These are phyloP conservation scores for Gaultheria prostrata DNA, from an alignment of 148 eudicot species.

Conservation along the genomic window DNA sequence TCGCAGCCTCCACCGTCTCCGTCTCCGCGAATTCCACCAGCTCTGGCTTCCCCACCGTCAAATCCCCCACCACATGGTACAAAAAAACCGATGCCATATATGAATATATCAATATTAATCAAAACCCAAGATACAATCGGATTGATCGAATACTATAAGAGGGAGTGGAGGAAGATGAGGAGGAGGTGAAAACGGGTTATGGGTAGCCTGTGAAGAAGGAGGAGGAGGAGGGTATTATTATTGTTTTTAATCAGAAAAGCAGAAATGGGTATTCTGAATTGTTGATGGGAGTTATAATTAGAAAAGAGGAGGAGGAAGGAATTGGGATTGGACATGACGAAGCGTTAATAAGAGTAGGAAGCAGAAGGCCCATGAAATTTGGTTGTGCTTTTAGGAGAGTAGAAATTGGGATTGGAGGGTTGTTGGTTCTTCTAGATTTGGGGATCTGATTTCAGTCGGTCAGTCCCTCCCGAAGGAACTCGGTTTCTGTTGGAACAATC, in stretches of 20 bases:
- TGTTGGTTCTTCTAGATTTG: background rate
- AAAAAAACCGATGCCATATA: constrained; percentile 82
- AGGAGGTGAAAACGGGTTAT: constrained; percentile 61
- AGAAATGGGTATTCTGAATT: constrained; percentile 2
- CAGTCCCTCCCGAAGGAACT: background rate
- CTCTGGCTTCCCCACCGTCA: constrained; percentile 94
- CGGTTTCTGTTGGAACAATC: background rate
- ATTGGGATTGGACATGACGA: constrained; percentile 40
- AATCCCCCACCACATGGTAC: constrained; percentile 95
- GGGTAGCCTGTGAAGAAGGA: constrained; percentile 33
- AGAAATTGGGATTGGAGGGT: background rate
- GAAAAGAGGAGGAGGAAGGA: background rate
- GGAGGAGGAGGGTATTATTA: background rate
- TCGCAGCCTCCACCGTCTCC: constrained; percentile 83
- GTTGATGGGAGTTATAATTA: constrained; percentile 18
- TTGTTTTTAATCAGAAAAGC: background rate
- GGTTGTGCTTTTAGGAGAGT: background rate
- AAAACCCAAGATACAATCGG: background rate
- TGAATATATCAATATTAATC: too few species aligned
- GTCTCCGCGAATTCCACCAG: constrained; percentile 69
- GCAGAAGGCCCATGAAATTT: constrained; percentile 36
- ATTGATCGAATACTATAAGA: constrained; percentile 40
- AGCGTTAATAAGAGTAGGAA: constrained; percentile 1
- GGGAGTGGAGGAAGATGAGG: constrained; percentile 70
- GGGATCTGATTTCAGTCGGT: background rate